Percentiles rank a stretch among this genome's conserved stretches.
Evolutionary conservation across 2,329 filamentous ascomycete genomes (phyloP).

Genomic region (Pyrenochaeta sp.): DNA sequence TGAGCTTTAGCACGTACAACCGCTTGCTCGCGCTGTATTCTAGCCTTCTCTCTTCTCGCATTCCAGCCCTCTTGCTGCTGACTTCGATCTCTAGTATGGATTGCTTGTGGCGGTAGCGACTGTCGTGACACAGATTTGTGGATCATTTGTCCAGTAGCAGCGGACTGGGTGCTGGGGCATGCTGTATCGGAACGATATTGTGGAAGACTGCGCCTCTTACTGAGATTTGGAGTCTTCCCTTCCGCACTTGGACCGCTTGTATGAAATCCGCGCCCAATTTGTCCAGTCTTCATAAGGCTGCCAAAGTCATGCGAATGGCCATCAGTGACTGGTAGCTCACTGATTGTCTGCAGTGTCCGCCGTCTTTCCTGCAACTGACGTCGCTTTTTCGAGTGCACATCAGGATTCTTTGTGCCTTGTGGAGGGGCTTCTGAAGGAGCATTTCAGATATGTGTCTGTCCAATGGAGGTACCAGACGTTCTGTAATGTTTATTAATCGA

Average conservation of each 20-base stretch:
- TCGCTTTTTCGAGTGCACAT: constrained; percentile 5
- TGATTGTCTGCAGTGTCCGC: constrained; percentile 40
- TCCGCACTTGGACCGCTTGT: background rate
- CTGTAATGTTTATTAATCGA: background rate
- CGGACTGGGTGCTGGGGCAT: constrained; percentile 1
- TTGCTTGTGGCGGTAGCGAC: constrained; percentile 1
- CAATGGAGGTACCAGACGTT: background rate
- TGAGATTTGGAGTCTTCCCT: constrained; percentile 6
- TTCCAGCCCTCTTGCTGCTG: constrained; percentile 27
- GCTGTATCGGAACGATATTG: constrained; percentile 10
- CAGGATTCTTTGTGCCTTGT: constrained; percentile 7
- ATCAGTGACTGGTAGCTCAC: constrained; percentile 31
- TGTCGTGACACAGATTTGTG: constrained; percentile 7
- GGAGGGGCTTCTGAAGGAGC: constrained; percentile 30
- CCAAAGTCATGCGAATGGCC: constrained; percentile 16
- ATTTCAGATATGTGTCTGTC: constrained; percentile 13
- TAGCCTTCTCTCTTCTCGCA: constrained; percentile 24
- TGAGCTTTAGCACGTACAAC: constrained; percentile 15
- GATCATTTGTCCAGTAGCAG: constrained; percentile 6
- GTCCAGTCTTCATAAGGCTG: constrained; percentile 10
- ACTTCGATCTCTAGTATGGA: background rate
- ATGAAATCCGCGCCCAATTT: constrained; percentile 6
- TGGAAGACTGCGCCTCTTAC: constrained; percentile 28
- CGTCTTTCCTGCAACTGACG: constrained; percentile 29
- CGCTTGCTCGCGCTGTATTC: constrained; percentile 24